Conservation (phyloP, 441 rosid species). For the Metrosideros polymorpha region DNA sequence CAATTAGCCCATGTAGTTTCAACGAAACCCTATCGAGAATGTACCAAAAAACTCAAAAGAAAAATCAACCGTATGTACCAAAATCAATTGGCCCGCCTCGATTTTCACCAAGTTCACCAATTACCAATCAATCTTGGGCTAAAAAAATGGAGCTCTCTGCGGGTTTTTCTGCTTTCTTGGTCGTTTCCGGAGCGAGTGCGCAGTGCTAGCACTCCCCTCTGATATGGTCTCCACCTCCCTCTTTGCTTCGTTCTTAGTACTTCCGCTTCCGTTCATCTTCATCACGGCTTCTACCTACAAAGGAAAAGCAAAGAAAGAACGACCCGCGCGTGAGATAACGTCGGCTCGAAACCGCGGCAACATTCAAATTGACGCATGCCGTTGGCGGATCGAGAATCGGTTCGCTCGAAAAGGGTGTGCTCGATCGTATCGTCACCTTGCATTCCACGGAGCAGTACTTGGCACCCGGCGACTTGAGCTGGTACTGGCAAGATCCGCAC, state of each 20-base stretch:
- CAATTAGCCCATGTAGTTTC: too few relatives aligned
- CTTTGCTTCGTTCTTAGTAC: neutral
- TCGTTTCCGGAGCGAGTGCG: neutral
- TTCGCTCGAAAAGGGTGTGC: neutral
- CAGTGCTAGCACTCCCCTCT: neutral
- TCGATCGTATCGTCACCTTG: neutral
- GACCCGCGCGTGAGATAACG: neutral
- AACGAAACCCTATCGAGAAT: neutral
- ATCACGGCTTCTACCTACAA: neutral
- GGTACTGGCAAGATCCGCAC: neutral
- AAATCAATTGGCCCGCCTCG: neutral
- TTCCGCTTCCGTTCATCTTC: neutral
- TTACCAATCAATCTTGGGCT: neutral
- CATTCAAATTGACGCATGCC: rapidly evolving
- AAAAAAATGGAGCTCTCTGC: neutral
- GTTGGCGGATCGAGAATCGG: neutral
- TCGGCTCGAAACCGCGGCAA: neutral
- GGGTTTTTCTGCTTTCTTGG: neutral
- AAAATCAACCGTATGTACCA: neutral
- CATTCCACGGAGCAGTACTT: neutral
- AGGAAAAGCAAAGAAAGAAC: neutral
- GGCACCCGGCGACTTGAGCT: neutral
- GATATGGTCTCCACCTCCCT: neutral
- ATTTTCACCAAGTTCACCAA: neutral
- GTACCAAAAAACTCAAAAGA: neutral